These are phyloP conservation scores for Singerocomus inundabilis DNA, from an alignment of 1,284 basidiomycete species.

Conservation along the genomic window DNA sequence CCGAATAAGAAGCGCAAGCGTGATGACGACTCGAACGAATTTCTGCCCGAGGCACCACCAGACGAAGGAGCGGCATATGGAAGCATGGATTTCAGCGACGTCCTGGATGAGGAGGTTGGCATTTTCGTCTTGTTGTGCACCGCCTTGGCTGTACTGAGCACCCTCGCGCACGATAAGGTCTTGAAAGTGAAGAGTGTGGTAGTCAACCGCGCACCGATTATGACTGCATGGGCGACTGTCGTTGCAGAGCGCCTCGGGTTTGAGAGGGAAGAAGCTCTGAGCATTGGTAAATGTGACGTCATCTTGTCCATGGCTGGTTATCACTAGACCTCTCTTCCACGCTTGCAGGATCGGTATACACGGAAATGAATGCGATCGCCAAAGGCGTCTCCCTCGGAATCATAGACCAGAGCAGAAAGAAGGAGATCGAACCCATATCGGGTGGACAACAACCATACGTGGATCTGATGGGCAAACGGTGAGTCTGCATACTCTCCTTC, in stretches of 20 bases:
- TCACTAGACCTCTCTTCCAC: conserved; percentile 9
- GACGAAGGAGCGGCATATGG: conserved; percentile 51
- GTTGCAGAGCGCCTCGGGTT: conserved; percentile 88
- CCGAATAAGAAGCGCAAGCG: conserved; percentile 56
- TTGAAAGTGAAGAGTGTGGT: conserved; percentile 62
- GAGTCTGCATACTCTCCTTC: conserved; percentile 29
- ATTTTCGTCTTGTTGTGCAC: background rate
- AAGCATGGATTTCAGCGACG: conserved; percentile 69
- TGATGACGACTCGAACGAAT: conserved; percentile 53
- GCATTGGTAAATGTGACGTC: conserved; percentile 58
- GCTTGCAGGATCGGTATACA: conserved; percentile 79
- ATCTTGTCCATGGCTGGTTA: conserved; percentile 5
- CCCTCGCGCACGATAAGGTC: conserved; percentile 39
- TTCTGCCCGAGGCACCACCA: conserved; percentile 50
- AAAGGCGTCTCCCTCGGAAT: conserved; percentile 84
- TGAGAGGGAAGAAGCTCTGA: conserved; percentile 82
- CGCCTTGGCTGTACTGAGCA: background rate
- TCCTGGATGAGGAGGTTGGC: conserved; percentile 65
- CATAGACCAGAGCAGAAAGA: conserved; percentile 52
- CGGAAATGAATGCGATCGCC: conserved; percentile 84
- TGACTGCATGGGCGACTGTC: conserved; percentile 90
- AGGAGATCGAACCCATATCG: conserved; percentile 50
- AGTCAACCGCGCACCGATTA: conserved; percentile 89
- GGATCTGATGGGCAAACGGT: conserved; percentile 86
- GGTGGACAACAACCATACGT: conserved; percentile 88